Evolutionary conservation across 495 filamentous ascomycete genomes (phyloP), one percentile per base, ranked within the genome.

Genomic region (Chaetomium fimeti): DNA sequence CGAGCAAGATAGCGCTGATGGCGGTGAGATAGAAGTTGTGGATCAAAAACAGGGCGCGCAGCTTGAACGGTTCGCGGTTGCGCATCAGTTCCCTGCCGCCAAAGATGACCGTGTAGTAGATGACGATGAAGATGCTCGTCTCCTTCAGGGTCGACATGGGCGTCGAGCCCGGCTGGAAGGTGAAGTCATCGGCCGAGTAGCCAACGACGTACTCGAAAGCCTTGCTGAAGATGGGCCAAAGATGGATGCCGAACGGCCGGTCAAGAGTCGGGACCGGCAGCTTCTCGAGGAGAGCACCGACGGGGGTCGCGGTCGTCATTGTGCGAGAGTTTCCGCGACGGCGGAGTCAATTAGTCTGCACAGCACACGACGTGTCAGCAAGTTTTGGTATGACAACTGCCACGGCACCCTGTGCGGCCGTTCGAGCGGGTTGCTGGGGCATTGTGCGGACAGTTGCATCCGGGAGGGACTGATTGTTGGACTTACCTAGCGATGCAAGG

Each of bases 201-300:
- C 93, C 93, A 60, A 82, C 83, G 53, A 91, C 84, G 42, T 76
- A 72, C 74, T 88, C 86, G 78, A 88, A 97, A 70, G 83, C 87
- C 78, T 90, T 86, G 79, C 88, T 88, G 84, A 98, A 98, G 78
- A 94, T 85, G 64, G 94, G 93, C 94, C 94, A 98, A 77, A 98
- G 77, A 49, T 89, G 80, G 64, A 97, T 81, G 72, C 93, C 94
- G 74, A 98, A 97, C 15, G 94, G 94, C 69, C 90, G 85, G 75
- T 97, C 93, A 68, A 97, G 81, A 42, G 90, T 91, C 29, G 93
- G 93, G 60, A 87, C 56, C 57, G 88, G 88, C 57, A 93, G 68
- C 64, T 86, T 73, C 68, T 89, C 84, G 65, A 89, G 78, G 61
- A 88, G 74, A 63, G 89, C 32, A 6, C 6, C 82, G 69, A 84